phyloP scores from a whole-genome alignment of 2,329 filamentous ascomycete species.

The Metarhizium rileyi region DNA sequence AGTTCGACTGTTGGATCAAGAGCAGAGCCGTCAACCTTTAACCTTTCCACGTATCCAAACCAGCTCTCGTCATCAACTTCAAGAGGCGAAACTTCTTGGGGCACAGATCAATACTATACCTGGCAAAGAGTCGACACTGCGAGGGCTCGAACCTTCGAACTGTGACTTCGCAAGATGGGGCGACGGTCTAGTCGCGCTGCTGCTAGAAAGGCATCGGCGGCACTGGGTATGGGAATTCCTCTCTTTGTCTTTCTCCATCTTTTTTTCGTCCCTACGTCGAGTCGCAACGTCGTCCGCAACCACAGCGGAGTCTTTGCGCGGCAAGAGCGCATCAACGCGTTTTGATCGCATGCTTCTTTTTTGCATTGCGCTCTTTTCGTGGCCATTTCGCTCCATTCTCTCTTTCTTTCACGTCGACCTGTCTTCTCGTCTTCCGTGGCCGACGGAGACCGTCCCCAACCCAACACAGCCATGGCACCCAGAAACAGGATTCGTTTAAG shows the following conservation, averaged over 20 bases:
- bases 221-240: conserved; percentile 33
- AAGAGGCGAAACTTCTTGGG: not conserved
- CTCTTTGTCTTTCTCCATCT: conserved; percentile 1
- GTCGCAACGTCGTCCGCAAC: not conserved
- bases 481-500: conserved; percentile 21
- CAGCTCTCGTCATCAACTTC: not conserved
- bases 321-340: not conserved
- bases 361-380: not conserved
- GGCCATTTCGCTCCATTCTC: not conserved
- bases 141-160: not conserved
- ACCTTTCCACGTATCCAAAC: not conserved
- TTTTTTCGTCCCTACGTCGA: not conserved
- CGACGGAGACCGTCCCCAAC: not conserved
- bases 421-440: not conserved
- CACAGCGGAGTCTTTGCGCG: not conserved
- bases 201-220: conserved; percentile 42
- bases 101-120: not conserved
- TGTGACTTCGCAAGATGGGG: conserved; percentile 16
- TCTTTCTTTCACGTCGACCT: not conserved
- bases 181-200: conserved; percentile 44
- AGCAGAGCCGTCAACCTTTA: not conserved
- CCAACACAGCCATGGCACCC: conserved; percentile 16
- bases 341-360: not conserved
- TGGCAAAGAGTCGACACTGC: not conserved
- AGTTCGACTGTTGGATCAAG: not conserved